These are phyloP conservation scores for Calocybe gangraenosa DNA, from an alignment of 768 basidiomycete genomes.

Conservation along the genomic window DNA sequence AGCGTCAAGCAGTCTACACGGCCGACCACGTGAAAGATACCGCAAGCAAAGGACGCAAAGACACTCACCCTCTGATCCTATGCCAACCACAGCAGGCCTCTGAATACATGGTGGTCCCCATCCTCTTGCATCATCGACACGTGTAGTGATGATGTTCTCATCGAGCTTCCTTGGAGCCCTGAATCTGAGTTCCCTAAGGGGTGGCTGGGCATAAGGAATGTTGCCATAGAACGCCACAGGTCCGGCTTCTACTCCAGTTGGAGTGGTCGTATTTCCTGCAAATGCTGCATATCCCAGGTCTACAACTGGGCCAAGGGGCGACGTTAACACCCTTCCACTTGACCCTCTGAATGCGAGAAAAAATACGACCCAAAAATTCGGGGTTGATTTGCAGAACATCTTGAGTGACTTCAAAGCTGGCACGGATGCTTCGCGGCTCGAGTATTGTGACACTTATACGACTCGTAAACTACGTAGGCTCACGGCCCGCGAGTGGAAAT, in stretches of 20 bases:
- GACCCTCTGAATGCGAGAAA: no score
- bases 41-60: background rate
- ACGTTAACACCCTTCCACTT: conserved; percentile 5
- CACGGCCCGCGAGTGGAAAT: no score
- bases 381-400: no score
- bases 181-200: conserved; percentile 35
- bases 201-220: conserved; percentile 39
- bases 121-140: conserved; percentile 36
- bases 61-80: conserved; percentile 38
- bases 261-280: conserved; percentile 36
- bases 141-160: conserved; percentile 20
- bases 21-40: background rate
- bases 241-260: conserved; percentile 27
- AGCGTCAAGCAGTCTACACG: conserved; percentile 34
- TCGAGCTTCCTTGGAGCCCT: conserved; percentile 32
- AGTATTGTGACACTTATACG: no score
- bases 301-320: conserved; percentile 32
- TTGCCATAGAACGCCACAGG: conserved; percentile 39
- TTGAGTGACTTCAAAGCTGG: no score
- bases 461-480: no score
- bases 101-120: conserved; percentile 46
- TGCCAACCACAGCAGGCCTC: conserved; percentile 38
- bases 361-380: no score
- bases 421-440: no score
- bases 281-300: conserved; percentile 36